Conservation (phyloP, 2,329 filamentous ascomycete genomes). For the Clonostachys rhizophaga region DNA sequence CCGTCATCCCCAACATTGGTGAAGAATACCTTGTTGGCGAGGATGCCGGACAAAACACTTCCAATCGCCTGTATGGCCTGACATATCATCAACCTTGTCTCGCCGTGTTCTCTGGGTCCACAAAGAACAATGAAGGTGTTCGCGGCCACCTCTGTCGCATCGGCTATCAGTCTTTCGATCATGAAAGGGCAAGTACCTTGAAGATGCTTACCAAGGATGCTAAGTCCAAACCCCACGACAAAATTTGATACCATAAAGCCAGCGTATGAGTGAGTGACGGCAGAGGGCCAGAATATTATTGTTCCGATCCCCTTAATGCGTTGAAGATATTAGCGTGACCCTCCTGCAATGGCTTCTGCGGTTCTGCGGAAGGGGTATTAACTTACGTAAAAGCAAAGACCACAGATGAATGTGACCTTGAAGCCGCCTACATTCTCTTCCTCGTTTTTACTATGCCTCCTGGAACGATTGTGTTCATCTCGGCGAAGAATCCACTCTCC, state of each 20-base stretch:
- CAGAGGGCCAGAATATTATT: conserved; percentile 84
- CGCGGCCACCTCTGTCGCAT: conserved; percentile 65
- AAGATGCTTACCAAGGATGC: conserved; percentile 34
- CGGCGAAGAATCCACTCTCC: conserved; percentile 67
- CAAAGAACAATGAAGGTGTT: conserved; percentile 72
- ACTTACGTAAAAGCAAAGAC: conserved; percentile 60
- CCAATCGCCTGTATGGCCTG: conserved; percentile 76
- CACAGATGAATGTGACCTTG: conserved; percentile 75
- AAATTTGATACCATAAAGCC: conserved; percentile 74
- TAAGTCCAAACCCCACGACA: conserved; percentile 72
- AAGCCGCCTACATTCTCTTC: conserved; percentile 58
- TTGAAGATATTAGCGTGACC: no score
- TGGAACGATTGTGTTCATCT: conserved; percentile 54
- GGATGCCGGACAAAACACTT: conserved; percentile 65
- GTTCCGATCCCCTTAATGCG: conserved; percentile 52
- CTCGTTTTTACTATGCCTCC: conserved; percentile 26
- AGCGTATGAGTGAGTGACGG: conserved; percentile 67
- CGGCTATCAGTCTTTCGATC: no score
- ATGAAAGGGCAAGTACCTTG: no score
- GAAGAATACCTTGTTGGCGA: conserved; percentile 75
- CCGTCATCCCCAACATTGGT: conserved; percentile 39
- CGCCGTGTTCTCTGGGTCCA: conserved; percentile 67
- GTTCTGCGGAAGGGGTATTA: no score
- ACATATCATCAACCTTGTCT: conserved; percentile 70
- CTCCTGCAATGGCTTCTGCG: no score